These are phyloP conservation scores for Mycogone perniciosa DNA, from an alignment of 2,329 filamentous ascomycete genomes.

Conservation along the genomic window DNA sequence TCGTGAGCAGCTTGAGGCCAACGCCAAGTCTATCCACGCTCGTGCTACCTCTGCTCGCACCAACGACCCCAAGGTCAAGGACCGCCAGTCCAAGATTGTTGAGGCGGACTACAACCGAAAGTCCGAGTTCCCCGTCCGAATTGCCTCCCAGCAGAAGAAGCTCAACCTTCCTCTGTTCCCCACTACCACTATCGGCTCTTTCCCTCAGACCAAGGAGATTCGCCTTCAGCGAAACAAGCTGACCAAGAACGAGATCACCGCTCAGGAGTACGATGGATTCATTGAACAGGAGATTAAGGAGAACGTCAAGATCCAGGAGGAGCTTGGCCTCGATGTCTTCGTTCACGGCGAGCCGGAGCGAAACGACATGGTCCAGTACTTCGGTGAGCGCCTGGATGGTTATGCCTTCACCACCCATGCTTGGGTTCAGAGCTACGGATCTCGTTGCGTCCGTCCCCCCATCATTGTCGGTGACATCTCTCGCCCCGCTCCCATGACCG, in stretches of 20 bases:
- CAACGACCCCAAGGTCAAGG: slow-evolving; percentile 97
- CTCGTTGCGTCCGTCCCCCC: slow-evolving; percentile 93
- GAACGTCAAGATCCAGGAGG: slow-evolving; percentile 93
- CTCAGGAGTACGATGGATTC: slow-evolving; percentile 93
- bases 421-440: slow-evolving; percentile 98
- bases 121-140: slow-evolving; percentile 79
- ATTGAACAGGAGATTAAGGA: slow-evolving; percentile 98
- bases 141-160: slow-evolving; percentile 81
- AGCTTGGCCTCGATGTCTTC: slow-evolving; percentile 93
- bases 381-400: slow-evolving; percentile 92
- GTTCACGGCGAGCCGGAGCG: slow-evolving; percentile 99
- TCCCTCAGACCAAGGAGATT: slow-evolving; percentile 99
- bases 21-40: slow-evolving; percentile 87
- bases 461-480: slow-evolving; percentile 99
- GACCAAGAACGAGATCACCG: slow-evolving; percentile 95
- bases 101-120: slow-evolving; percentile 85
- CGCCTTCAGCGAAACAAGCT: slow-evolving; percentile 95
- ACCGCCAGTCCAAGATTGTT: slow-evolving; percentile 84
- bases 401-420: slow-evolving; percentile 99
- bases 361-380: slow-evolving; percentile 99
- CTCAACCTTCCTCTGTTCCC: slow-evolving; percentile 95
- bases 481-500: slow-evolving; percentile 93
- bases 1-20: slow-evolving; percentile 85
- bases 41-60: slow-evolving; percentile 89
- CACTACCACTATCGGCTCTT: slow-evolving; percentile 97